Evolutionary conservation across 1,284 basidiomycete species (phyloP).

Genomic region (Prillingera fragicola): DNA sequence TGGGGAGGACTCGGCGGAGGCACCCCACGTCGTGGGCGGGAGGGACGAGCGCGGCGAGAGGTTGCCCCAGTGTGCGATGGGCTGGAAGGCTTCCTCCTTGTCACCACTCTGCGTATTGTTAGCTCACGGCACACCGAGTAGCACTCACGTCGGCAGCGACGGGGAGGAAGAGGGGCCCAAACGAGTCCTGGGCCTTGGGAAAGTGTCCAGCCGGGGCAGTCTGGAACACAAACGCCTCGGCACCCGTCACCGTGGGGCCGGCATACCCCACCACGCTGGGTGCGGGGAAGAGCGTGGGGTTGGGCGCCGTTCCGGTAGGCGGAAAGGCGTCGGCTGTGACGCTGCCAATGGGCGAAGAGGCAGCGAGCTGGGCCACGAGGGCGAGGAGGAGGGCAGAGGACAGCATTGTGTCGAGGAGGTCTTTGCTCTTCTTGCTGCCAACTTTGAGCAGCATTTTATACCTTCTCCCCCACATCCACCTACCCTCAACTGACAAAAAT

Average conservation of each 20-base stretch:
- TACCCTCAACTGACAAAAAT: too few species aligned
- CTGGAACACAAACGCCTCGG: constrained; percentile 52
- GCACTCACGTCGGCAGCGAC: constrained; percentile 27
- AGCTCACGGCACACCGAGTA: not conserved
- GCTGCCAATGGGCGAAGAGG: constrained; percentile 20
- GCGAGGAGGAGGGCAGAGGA: too few species aligned
- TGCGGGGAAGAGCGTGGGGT: constrained; percentile 48
- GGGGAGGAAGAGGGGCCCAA: constrained; percentile 47
- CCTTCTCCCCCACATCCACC: too few species aligned
- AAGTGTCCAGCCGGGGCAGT: constrained; percentile 51
- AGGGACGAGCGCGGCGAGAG: constrained; percentile 79
- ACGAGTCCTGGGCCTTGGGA: constrained; percentile 46
- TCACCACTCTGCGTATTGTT: not conserved
- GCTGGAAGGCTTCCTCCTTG: constrained; percentile 48
- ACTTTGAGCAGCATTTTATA: too few species aligned
- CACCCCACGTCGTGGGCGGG: constrained; percentile 60
- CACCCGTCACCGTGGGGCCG: constrained; percentile 53
- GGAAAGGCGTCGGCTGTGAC: constrained; percentile 34
- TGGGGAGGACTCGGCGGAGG: constrained; percentile 62
- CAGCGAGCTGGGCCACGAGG: too few species aligned
- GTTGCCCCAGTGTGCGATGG: constrained; percentile 76
- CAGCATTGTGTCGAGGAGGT: too few species aligned
- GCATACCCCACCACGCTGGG: constrained; percentile 52
- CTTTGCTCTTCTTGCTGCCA: too few species aligned
- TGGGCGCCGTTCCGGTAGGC: constrained; percentile 26